A percentile compares a stretch with the other conserved stretches of the same genome.
phyloP scores from a whole-genome alignment of 768 basidiomycete species.

The Exsudoporus frostii region DNA sequence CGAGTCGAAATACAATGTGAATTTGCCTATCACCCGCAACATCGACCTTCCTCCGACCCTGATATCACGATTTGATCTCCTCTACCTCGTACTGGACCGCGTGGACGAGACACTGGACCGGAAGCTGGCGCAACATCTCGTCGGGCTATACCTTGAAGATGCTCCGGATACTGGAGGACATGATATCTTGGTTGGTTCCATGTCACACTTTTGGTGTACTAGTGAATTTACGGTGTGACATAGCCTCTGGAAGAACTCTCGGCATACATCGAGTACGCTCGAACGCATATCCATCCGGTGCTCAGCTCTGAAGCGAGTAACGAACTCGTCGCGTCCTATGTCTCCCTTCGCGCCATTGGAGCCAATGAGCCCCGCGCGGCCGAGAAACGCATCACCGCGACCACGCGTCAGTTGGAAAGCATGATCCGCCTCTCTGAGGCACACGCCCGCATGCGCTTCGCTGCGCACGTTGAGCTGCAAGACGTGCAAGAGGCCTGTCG shows the following conservation, averaged over 20 bases:
- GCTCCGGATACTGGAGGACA: constrained; percentile 52
- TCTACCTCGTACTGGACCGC: constrained; percentile 94
- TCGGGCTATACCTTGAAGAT: constrained; percentile 92
- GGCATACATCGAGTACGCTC: constrained; percentile 92
- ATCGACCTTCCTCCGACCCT: constrained; percentile 97
- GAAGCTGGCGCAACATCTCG: constrained; percentile 86
- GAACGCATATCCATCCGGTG: constrained; percentile 78
- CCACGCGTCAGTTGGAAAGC: constrained; percentile 94
- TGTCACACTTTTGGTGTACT: not conserved
- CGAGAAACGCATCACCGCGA: constrained; percentile 96
- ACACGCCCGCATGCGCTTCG: constrained; percentile 95
- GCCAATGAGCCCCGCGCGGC: constrained; percentile 75
- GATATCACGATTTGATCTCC: constrained; percentile 94
- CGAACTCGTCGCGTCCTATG: constrained; percentile 86
- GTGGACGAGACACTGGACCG: constrained; percentile 88
- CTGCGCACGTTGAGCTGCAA: constrained; percentile 74
- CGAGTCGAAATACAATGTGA: constrained; percentile 90
- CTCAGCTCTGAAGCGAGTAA: constrained; percentile 82
- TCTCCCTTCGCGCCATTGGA: constrained; percentile 90
- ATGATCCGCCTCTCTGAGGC: constrained; percentile 97
- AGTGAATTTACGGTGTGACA: constrained; percentile 5
- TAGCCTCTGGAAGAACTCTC: constrained; percentile 89
- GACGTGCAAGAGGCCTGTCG: constrained; percentile 91
- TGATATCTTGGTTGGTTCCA: constrained; percentile 70
- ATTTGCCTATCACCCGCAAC: constrained; percentile 89